Conservation (phyloP, 2,329 filamentous ascomycete genomes). For the Venturiaceae sp. region DNA sequence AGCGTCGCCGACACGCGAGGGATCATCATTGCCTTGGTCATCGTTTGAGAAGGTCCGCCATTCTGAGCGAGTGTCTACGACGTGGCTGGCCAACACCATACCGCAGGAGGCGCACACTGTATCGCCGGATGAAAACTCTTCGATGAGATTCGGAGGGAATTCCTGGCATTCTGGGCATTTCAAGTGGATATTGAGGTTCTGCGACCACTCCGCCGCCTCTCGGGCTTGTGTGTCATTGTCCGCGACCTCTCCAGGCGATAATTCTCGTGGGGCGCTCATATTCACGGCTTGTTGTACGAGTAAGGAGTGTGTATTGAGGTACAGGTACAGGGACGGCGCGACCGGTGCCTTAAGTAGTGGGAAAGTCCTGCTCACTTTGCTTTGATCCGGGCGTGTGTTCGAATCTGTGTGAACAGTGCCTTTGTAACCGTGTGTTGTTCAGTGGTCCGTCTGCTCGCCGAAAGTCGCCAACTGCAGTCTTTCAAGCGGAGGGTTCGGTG, state of each 20-base stretch:
- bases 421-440: neutral
- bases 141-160: conserved; percentile 80
- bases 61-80: conserved; percentile 92
- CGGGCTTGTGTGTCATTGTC: neutral
- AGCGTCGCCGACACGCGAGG: conserved; percentile 93
- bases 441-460: conserved; percentile 2
- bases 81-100: conserved; percentile 78
- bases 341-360: neutral
- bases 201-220: conserved; percentile 47
- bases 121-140: conserved; percentile 87
- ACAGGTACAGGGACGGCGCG: neutral
- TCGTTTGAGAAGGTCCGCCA: conserved; percentile 99
- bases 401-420: neutral
- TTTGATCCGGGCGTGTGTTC: neutral
- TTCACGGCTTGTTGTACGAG: neutral
- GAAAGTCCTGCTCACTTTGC: neutral
- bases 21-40: conserved; percentile 91
- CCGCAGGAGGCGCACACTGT: conserved; percentile 90
- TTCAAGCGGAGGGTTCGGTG: neutral
- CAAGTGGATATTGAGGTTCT: conserved; percentile 79
- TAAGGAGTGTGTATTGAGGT: neutral
- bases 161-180: conserved; percentile 89
- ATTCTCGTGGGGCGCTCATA: conserved; percentile 1
- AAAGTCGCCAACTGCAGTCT: conserved; percentile 1
- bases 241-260: conserved; percentile 7